Evolutionary conservation across 225 moss, liverwort and hornwort genomes (phyloP), one percentile per base, ranked within the genome.

Genomic region (Anthoceros angustus): DNA sequence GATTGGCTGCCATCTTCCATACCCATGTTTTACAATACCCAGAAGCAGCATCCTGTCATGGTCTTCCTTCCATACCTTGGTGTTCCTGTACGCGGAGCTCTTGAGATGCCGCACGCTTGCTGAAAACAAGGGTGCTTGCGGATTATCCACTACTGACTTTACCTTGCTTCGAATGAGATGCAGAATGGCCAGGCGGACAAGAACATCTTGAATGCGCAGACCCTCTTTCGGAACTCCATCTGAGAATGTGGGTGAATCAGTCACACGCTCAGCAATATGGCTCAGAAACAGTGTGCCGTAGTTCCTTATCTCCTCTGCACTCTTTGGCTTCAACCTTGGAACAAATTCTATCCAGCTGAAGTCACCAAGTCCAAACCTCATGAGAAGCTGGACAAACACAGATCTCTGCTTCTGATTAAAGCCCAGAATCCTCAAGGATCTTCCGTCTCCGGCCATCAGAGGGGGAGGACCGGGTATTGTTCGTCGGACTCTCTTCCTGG

Each of bases 1-100:
- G 74, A 98, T 98, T 45, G 91, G 85, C 69, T 91, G 77, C 95
- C 95, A 98, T 68, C 95, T 83, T 64, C 95, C 95, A 72, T 98
- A 98, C 9, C 95, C 95, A 41, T 88, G 87, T 70, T 77, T 85
- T 79, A 88, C 76, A 70, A 98, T 91, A 39, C 88, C 95, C 63
- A 88, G 86, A 73, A 98, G 71, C 62, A 98, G 88, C 77, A 87
- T 88, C 60, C 95, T 85, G 74, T 98, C 95, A 68, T 98, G 95
- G 79, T 98, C 95, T 76, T 98, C 95, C 80, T 98, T 98, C 95
- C 95, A 98, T 12, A 98, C 95, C 79, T 98, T 91, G 7, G 95
- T 98, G 67, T 92, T 98, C 40, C 91, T 86, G 69, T 91, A 75
- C 39, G 95, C 88, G 69, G 91, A 91, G 65, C 91, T 91, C 20